phyloP scores from a whole-genome alignment of 78 protist species.

The Emiliania huxleyi region DNA sequence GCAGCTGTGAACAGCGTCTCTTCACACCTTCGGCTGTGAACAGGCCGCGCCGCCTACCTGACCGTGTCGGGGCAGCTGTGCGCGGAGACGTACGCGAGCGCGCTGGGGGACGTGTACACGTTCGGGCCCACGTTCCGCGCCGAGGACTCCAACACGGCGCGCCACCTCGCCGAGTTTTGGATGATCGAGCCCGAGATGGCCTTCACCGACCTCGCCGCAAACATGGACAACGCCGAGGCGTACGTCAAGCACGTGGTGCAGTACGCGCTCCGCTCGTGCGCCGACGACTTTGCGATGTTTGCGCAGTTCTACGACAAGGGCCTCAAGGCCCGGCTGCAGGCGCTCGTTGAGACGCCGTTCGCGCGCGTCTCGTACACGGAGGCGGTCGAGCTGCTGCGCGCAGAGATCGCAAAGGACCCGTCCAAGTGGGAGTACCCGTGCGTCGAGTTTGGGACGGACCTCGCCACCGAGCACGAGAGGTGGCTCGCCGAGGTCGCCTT shows the following conservation, averaged over 20 bases:
- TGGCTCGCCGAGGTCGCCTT: constrained; percentile 43
- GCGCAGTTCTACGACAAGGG: not conserved
- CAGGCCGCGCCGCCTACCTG: too few relatives aligned
- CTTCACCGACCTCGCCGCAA: constrained; percentile 64
- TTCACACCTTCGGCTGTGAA: too few relatives aligned
- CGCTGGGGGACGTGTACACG: constrained; percentile 74
- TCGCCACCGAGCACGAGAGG: constrained; percentile 81
- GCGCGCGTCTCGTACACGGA: constrained; percentile 54
- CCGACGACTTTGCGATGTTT: constrained; percentile 26
- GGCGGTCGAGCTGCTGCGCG: constrained; percentile 66
- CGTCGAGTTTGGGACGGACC: constrained; percentile 53
- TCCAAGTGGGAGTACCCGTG: constrained; percentile 2
- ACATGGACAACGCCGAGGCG: constrained; percentile 69
- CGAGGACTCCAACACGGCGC: constrained; percentile 30
- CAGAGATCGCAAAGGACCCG: constrained; percentile 13
- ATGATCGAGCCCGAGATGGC: constrained; percentile 91
- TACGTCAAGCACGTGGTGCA: not conserved
- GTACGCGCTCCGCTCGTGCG: not conserved
- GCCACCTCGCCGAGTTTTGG: constrained; percentile 91
- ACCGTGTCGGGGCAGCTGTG: constrained; percentile 80
- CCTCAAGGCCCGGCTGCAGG: not conserved
- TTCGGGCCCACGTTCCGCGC: constrained; percentile 85
- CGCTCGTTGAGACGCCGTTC: not conserved
- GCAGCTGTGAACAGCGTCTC: too few relatives aligned
- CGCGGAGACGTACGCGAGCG: constrained; percentile 60